These are phyloP conservation scores for Helicocarpus griseus DNA, from an alignment of 2,329 filamentous ascomycete species.

Conservation along the genomic window DNA sequence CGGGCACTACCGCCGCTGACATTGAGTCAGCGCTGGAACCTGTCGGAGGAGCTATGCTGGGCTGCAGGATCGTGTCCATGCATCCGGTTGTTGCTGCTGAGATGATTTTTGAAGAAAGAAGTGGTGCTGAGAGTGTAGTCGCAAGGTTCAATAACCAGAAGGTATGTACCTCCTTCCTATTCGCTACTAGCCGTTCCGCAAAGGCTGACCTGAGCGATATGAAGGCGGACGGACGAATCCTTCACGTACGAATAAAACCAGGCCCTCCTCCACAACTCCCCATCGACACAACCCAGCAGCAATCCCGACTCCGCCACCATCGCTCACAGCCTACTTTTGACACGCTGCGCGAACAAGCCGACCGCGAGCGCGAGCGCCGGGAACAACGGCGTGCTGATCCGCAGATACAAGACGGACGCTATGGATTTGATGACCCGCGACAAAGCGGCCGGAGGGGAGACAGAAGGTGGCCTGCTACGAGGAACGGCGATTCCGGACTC, in stretches of 20 bases:
- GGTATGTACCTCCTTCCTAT: constrained; percentile 27
- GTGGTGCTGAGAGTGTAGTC: constrained; percentile 49
- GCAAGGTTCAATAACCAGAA: constrained; percentile 54
- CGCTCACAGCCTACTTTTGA: constrained; percentile 21
- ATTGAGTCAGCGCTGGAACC: constrained; percentile 52
- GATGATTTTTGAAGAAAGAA: constrained; percentile 47
- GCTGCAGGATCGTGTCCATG: constrained; percentile 44
- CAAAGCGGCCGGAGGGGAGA: constrained; percentile 7
- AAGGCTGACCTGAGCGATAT: constrained; percentile 5
- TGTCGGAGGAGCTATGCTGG: constrained; percentile 42
- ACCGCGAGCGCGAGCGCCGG: constrained; percentile 30
- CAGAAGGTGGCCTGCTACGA: constrained; percentile 6
- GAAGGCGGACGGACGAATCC: constrained; percentile 50
- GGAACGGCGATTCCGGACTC: constrained; percentile 15
- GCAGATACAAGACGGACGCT: constrained; percentile 29
- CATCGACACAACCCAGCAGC: neutral
- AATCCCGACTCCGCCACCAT: constrained; percentile 11
- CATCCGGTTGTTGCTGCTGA: constrained; percentile 52
- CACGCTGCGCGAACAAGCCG: constrained; percentile 29
- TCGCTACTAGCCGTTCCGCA: neutral
- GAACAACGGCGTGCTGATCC: constrained; percentile 26
- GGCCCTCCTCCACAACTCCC: constrained; percentile 1
- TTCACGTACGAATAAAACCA: constrained; percentile 48
- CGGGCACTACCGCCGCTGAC: constrained; percentile 56
- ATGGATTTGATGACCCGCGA: constrained; percentile 25